These are phyloP conservation scores for Candida maltosa DNA, from an alignment of 805 yeast genomes.

Conservation along the genomic window DNA sequence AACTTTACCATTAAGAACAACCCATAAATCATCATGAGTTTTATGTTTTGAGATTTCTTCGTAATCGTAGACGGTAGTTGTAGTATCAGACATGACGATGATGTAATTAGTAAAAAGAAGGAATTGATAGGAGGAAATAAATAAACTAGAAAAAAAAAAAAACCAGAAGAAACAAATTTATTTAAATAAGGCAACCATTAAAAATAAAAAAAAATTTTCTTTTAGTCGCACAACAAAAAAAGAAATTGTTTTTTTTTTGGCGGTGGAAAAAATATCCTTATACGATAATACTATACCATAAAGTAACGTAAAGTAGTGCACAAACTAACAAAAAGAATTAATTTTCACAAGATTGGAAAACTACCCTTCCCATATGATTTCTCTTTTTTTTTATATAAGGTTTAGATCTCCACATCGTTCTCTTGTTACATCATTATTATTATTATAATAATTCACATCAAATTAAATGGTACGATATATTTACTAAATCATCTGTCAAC, in stretches of 20 bases:
- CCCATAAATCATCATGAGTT: conserved; percentile 40
- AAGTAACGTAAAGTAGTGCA: background rate
- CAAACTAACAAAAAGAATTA: background rate
- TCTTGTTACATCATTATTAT: too few relatives aligned
- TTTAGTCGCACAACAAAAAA: too few relatives aligned
- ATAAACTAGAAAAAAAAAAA: background rate
- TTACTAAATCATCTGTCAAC: too few relatives aligned
- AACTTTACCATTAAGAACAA: conserved; percentile 42
- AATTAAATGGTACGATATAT: too few relatives aligned
- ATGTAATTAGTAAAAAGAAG: background rate
- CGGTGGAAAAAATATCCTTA: background rate
- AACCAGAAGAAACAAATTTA: too few relatives aligned
- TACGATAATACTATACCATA: background rate
- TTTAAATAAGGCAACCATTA: background rate
- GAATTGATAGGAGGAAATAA: background rate
- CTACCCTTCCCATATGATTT: background rate
- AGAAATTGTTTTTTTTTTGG: background rate
- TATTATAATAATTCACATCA: too few relatives aligned
- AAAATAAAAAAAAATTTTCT: background rate
- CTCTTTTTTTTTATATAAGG: too few relatives aligned
- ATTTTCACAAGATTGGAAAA: background rate
- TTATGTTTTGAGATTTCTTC: conserved; percentile 46
- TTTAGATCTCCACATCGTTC: too few relatives aligned
- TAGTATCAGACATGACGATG: conserved; percentile 4
- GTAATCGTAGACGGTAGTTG: conserved; percentile 7